Conservation (phyloP, 495 filamentous ascomycete species). For the Tuber indicum region DNA sequence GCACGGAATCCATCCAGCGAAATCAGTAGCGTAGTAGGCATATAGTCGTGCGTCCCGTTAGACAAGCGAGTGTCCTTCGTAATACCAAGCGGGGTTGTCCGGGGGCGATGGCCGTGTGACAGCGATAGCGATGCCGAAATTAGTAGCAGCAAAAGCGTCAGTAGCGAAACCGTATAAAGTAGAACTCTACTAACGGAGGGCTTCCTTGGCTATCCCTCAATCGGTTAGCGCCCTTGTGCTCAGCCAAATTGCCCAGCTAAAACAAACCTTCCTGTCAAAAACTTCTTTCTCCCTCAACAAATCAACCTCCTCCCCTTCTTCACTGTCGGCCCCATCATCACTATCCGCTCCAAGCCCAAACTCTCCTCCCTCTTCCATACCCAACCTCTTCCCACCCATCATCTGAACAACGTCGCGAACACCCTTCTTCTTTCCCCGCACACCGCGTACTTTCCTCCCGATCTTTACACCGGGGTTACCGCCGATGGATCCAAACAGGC, state of each 20-base stretch:
- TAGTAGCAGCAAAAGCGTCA: slow-evolving; percentile 48
- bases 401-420: slow-evolving; percentile 62
- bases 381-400: slow-evolving; percentile 81
- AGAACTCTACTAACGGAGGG: slow-evolving; percentile 24
- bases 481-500: slow-evolving; percentile 42
- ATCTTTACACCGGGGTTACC: slow-evolving; percentile 45
- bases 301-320: slow-evolving; percentile 45
- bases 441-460: slow-evolving; percentile 50
- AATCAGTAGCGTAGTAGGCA: slow-evolving; percentile 85
- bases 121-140: slow-evolving; percentile 51
- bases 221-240: background rate
- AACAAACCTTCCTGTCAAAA: slow-evolving; percentile 47
- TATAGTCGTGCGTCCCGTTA: slow-evolving; percentile 80
- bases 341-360: slow-evolving; percentile 42
- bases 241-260: slow-evolving; percentile 5
- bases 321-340: slow-evolving; percentile 23
- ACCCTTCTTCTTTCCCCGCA: slow-evolving; percentile 44
- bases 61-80: slow-evolving; percentile 43
- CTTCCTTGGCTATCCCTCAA: slow-evolving; percentile 29
- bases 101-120: slow-evolving; percentile 38
- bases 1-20: slow-evolving; percentile 97
- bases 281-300: slow-evolving; percentile 43
- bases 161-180: slow-evolving; percentile 16
- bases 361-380: slow-evolving; percentile 58
- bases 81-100: slow-evolving; percentile 33